These are phyloP conservation scores for Gregarina niphandrodes DNA, from an alignment of 169 alveolate species.

Conservation along the genomic window DNA sequence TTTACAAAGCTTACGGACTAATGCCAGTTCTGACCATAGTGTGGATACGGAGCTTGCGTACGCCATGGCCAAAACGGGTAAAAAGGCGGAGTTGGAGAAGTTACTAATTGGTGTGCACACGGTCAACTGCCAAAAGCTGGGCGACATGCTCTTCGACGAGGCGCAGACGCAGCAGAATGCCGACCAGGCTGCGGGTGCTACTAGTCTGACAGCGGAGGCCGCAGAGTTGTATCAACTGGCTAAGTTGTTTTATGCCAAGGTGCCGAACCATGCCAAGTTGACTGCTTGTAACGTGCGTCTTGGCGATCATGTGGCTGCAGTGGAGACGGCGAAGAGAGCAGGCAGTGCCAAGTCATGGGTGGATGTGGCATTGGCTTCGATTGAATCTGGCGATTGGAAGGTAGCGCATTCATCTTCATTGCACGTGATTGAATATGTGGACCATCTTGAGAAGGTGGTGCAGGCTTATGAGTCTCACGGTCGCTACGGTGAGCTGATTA, in stretches of 20 bases:
- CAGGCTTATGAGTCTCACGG: slow-evolving; percentile 68
- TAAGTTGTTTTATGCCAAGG: slow-evolving; percentile 62
- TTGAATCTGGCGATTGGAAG: slow-evolving; percentile 55
- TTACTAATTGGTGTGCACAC: too few relatives aligned
- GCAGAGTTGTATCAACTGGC: slow-evolving; percentile 44
- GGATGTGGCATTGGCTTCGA: slow-evolving; percentile 75
- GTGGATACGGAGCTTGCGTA: too few relatives aligned
- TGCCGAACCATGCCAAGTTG: slow-evolving; percentile 83
- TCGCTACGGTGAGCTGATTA: slow-evolving; percentile 56
- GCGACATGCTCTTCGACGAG: too few relatives aligned
- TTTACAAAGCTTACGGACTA: too few relatives aligned
- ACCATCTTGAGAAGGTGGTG: slow-evolving; percentile 79
- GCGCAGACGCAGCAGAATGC: too few relatives aligned
- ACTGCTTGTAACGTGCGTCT: slow-evolving; percentile 78
- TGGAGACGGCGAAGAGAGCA: slow-evolving; percentile 94
- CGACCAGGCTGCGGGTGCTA: too few relatives aligned
- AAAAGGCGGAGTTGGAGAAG: too few relatives aligned
- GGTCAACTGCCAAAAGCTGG: too few relatives aligned
- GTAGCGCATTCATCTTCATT: slow-evolving; percentile 76
- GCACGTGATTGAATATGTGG: slow-evolving; percentile 89
- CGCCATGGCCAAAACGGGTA: too few relatives aligned
- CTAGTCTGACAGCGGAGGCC: too few relatives aligned
- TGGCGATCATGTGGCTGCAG: slow-evolving; percentile 74
- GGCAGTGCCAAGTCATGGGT: slow-evolving; percentile 80
- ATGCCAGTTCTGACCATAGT: too few relatives aligned